phyloP scores from a whole-genome alignment of 768 basidiomycete genomes.

The Rickenella mellea region DNA sequence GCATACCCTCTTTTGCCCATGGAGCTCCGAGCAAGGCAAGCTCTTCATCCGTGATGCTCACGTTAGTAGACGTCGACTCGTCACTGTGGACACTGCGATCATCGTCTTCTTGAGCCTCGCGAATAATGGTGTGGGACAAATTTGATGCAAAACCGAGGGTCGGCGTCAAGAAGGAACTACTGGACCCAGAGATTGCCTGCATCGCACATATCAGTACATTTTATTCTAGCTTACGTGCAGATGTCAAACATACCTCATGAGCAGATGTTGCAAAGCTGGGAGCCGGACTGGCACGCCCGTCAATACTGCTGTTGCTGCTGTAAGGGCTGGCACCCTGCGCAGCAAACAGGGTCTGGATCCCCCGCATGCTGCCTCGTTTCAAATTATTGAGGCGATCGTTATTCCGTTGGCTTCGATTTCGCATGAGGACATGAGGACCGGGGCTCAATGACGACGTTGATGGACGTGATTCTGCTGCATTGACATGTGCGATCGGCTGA shows the following conservation, averaged over 20 bases:
- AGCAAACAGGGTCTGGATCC: constrained; percentile 70
- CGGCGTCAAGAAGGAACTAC: constrained; percentile 65
- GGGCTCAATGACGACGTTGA: constrained; percentile 52
- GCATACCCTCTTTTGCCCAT: constrained; percentile 98
- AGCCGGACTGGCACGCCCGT: constrained; percentile 88
- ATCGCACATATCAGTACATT: constrained; percentile 4
- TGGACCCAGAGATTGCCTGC: constrained; percentile 52
- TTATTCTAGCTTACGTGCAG: background rate
- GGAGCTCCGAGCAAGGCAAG: constrained; percentile 91
- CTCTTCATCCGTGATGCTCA: constrained; percentile 92
- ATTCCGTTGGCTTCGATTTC: constrained; percentile 66
- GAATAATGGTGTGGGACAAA: constrained; percentile 91
- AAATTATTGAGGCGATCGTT: constrained; percentile 66
- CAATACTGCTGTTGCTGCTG: constrained; percentile 73
- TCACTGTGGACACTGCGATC: constrained; percentile 58
- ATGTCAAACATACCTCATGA: constrained; percentile 48
- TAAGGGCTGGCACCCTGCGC: constrained; percentile 72
- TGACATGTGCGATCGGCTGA: constrained; percentile 48
- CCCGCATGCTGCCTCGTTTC: constrained; percentile 89
- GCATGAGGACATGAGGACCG: constrained; percentile 34
- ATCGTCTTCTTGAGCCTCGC: constrained; percentile 88
- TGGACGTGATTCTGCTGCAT: constrained; percentile 23
- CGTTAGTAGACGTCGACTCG: constrained; percentile 56
- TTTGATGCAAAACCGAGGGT: constrained; percentile 96
- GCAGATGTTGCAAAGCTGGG: constrained; percentile 89